phyloP scores from a whole-genome alignment of 1,284 basidiomycete species.

The Marasmius fiardii region DNA sequence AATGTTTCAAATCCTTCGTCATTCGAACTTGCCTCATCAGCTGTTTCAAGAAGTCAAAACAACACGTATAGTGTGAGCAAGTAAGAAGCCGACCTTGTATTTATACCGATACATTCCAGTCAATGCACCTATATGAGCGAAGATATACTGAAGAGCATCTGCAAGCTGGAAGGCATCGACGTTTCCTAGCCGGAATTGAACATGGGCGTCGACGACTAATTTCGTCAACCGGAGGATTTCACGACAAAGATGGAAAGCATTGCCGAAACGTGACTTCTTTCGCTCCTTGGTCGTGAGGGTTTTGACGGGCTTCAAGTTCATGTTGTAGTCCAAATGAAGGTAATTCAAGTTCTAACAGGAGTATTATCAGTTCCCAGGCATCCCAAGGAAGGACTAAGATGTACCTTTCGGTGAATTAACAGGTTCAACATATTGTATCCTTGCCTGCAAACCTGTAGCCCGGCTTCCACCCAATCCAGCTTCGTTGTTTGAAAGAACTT shows the following conservation, averaged over 20 bases:
- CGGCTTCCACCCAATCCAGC: slow-evolving; percentile 99
- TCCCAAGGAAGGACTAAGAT: slow-evolving; percentile 13
- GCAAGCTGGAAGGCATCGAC: slow-evolving; percentile 99
- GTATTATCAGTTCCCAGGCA: not conserved
- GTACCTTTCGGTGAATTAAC: slow-evolving; percentile 94
- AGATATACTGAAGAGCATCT: slow-evolving; percentile 97
- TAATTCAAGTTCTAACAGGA: slow-evolving; percentile 85
- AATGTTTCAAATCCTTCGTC: slow-evolving; percentile 98
- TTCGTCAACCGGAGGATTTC: slow-evolving; percentile 98
- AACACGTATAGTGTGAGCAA: not conserved
- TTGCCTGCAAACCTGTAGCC: slow-evolving; percentile 96
- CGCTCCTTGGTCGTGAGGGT: slow-evolving; percentile 99
- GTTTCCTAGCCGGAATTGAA: slow-evolving; percentile 97
- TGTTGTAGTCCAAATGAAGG: slow-evolving; percentile 90
- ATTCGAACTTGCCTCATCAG: slow-evolving; percentile 99
- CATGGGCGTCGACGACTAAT: slow-evolving; percentile 97
- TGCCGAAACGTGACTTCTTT: slow-evolving; percentile 99
- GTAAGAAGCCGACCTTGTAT: slow-evolving; percentile 71
- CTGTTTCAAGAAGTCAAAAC: slow-evolving; percentile 30
- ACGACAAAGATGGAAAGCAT: slow-evolving; percentile 97
- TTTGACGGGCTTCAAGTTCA: slow-evolving; percentile 98
- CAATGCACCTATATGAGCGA: slow-evolving; percentile 95
- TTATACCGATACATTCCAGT: slow-evolving; percentile 99
- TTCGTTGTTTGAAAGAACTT: slow-evolving; percentile 99
- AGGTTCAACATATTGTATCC: slow-evolving; percentile 99